Conservation (phyloP, 139 green algal genomes). For the Parachlorella kessleri region DNA sequence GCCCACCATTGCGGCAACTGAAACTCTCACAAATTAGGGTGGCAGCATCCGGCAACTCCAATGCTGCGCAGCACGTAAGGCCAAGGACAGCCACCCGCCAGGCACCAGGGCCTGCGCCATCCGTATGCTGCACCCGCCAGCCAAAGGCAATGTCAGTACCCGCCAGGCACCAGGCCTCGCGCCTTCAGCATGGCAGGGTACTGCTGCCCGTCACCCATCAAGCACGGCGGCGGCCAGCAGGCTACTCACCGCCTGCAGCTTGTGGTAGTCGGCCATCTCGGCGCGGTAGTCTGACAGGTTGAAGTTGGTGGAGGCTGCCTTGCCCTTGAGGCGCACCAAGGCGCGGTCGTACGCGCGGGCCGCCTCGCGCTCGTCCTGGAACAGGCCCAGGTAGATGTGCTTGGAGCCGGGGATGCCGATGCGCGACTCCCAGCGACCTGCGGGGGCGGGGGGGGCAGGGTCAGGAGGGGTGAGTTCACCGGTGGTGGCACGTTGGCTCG, state of each 20-base stretch:
- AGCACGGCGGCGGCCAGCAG: too few relatives aligned
- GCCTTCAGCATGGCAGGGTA: too few relatives aligned
- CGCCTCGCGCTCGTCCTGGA: slow-evolving; percentile 53
- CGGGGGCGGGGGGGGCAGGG: too few relatives aligned
- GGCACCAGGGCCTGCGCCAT: too few relatives aligned
- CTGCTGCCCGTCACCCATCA: too few relatives aligned
- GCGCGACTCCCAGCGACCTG: slow-evolving; percentile 82
- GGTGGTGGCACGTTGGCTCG: too few relatives aligned
- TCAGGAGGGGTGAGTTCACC: too few relatives aligned
- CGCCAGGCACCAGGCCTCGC: too few relatives aligned
- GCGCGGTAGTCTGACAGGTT: slow-evolving; percentile 56
- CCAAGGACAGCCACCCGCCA: neutral
- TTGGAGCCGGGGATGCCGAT: slow-evolving; percentile 88
- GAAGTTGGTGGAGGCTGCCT: slow-evolving; percentile 87
- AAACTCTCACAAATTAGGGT: neutral
- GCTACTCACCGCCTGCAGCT: slow-evolving; percentile 53
- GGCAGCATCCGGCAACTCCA: neutral
- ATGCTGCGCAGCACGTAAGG: neutral
- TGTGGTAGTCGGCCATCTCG: slow-evolving; percentile 70
- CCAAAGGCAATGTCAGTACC: too few relatives aligned
- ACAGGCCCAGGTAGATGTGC: slow-evolving; percentile 91
- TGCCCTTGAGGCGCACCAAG: slow-evolving; percentile 68
- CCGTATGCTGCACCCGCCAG: too few relatives aligned
- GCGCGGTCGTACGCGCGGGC: slow-evolving; percentile 73
- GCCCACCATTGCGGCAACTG: neutral